Base-by-base conservation (phyloP, 805 yeast genomes). In the Monosporozyma aquatica region DNA sequence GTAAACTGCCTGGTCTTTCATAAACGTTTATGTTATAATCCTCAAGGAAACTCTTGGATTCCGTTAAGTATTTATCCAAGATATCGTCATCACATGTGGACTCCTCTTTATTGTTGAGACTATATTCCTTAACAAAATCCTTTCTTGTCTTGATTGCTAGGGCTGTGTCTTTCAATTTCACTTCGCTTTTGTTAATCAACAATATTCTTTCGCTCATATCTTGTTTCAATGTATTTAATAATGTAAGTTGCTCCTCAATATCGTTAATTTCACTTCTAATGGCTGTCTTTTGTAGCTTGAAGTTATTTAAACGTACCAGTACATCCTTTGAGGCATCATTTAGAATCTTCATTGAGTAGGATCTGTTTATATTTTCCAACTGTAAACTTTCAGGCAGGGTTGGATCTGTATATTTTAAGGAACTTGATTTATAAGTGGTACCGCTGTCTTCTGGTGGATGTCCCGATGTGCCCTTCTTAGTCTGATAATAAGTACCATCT, bases 221-320 rank as follows among this genome's bases (percentile, higher is more conserved):
- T 44, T 67, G 62, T 42, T 85, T 65, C 60, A 67, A 60, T 10
- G 55, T 46, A 38, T 72, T 70, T 29, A 80, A 53, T 48, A 66
- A 68, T 26, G 66, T 62, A 24, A 80, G 74, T 47, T 75, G 69
- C 28, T 53, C 55, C 54, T 80, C 84, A 28, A 82, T 68, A 44
- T 80, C 87, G 38, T 66, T 61, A 23, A 82, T 75, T 52, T 82
- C 87, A 52, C 67, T 68, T 2, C 83, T 70, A 0, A 83, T 76
- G 32, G 80, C 58, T n/a, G 77, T 75, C 55, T 80, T 79, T 40
- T 82, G 72, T 21, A 82, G 69, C 49, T 78, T 80, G 44, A 78
- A 57, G 15, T 74, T 58, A 42, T 76, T 80, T 48, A 80, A 59
- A 43, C 67, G 68, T 46, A 68, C 68, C 32, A 64, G 64, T 10